These are phyloP conservation scores for Epichloe glyceriae DNA, from an alignment of 2,329 filamentous ascomycete genomes.

Conservation along the genomic window DNA sequence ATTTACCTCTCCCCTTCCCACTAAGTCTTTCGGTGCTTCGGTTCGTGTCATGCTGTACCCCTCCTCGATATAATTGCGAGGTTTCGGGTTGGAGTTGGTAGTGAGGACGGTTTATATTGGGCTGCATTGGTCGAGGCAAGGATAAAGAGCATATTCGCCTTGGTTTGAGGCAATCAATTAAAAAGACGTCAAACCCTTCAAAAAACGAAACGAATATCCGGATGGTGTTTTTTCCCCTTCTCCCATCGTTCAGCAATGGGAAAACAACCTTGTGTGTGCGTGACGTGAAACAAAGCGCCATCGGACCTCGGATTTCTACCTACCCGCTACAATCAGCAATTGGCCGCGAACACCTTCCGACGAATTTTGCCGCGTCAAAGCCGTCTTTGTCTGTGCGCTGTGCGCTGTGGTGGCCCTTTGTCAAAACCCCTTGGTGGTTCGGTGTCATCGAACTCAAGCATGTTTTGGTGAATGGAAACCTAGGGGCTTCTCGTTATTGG, in stretches of 20 bases:
- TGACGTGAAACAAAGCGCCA: constrained; percentile 1
- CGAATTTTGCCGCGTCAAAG: not conserved
- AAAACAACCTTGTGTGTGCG: not conserved
- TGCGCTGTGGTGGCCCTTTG: not conserved
- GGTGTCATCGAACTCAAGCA: not conserved
- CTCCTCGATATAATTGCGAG: constrained; percentile 74
- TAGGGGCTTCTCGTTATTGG: too few species aligned
- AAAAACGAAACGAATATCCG: constrained; percentile 6
- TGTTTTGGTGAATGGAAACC: not conserved
- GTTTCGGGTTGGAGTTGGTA: constrained; percentile 46
- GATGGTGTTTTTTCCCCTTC: not conserved
- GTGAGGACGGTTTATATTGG: constrained; percentile 49
- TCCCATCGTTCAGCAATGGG: not conserved
- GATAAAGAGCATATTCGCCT: constrained; percentile 36
- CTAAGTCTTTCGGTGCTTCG: constrained; percentile 91
- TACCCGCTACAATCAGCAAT: not conserved
- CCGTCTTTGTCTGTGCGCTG: not conserved
- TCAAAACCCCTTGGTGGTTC: not conserved
- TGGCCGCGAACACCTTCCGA: not conserved
- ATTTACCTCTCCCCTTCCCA: constrained; percentile 91
- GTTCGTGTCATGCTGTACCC: constrained; percentile 97
- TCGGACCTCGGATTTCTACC: not conserved
- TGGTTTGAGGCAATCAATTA: constrained; percentile 42
- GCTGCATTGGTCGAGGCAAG: constrained; percentile 46
- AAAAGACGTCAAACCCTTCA: constrained; percentile 33